Base-by-base conservation (phyloP, 2,329 filamentous ascomycete genomes). In the Talaromyces sp. region DNA sequence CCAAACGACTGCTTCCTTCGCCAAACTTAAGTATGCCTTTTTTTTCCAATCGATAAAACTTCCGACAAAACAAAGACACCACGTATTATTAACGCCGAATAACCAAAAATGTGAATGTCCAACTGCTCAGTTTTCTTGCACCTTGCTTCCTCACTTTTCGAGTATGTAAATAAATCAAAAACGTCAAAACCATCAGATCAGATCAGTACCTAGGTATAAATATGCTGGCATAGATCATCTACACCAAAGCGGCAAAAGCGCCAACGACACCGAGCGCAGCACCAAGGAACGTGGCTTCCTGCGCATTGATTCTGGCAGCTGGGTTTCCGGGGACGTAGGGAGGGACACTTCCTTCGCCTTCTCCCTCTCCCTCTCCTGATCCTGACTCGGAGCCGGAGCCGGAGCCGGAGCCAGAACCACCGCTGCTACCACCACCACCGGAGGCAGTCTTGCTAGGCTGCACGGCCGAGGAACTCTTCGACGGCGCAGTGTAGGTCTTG, bases 351-450 rank as follows among this genome's bases (percentile, higher is more conserved):
- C 27, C 59, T 19, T 33, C 41, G 43, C 68, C 66, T 31, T 31
- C 27, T 64, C 64, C 64, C 39, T 63, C 66, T 59, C 64, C 64
- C 27, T 31, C 27, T 64, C 64, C 62, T 31, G 61, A 63, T 11
- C 67, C 66, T 27, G 54, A 59, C 1, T 67, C 68, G 52, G 65
- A 64, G 39, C 66, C 68, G 37, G 66, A 66, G 47, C 66, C 54
- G 19, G 66, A 66, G 47, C 66, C 54, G 19, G 66, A 52, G 16
- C 67, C 68, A 10, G 67, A 62, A 45, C 66, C 65, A 63, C 64
- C 66, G 2, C 10, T 35, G 54, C 64, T 33, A 27, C 67, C 47
- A 11, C 66, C 66, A 10, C 67, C 58, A 24, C 62, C 57, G 13
- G 27, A 6, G 27, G 27, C 67, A 16, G 64, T 57, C 19, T 45